phyloP scores from a whole-genome alignment of 768 basidiomycete genomes.

The Pleurotus tuber-regium region DNA sequence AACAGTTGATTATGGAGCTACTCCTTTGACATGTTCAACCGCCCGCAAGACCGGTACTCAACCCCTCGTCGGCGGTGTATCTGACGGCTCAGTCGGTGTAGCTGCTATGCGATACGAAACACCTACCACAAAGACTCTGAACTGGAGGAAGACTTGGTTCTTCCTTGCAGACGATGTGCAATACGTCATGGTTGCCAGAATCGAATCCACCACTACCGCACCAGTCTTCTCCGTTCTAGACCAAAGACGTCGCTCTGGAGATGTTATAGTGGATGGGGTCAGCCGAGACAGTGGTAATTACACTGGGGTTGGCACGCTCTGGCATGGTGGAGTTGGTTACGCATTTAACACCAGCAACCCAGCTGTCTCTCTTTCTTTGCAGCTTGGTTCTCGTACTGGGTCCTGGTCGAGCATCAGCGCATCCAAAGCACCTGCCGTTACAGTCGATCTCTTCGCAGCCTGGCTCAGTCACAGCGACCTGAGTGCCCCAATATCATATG shows the following conservation, averaged over 20 bases:
- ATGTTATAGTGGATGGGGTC: conserved; percentile 18
- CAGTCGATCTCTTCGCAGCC: conserved; percentile 35
- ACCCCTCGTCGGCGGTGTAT: conserved; percentile 32
- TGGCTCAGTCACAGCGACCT: conserved; percentile 32
- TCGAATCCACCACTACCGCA: conserved; percentile 17
- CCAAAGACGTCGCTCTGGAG: conserved; percentile 23
- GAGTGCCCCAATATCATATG: conserved; percentile 31
- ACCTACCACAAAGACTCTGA: conserved; percentile 25
- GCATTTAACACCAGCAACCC: conserved; percentile 26
- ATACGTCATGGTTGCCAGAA: conserved; percentile 28
- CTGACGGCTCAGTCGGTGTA: conserved; percentile 30
- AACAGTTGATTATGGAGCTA: conserved; percentile 30
- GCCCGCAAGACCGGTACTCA: conserved; percentile 20
- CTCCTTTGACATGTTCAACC: conserved; percentile 23
- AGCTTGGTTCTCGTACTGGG: conserved; percentile 25
- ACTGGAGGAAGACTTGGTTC: conserved; percentile 36
- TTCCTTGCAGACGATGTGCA: conserved; percentile 31
- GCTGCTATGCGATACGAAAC: conserved; percentile 34
- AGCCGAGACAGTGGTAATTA: conserved; percentile 17
- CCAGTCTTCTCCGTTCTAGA: conserved; percentile 34
- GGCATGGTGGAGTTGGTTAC: conserved; percentile 33
- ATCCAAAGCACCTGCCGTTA: conserved; percentile 23
- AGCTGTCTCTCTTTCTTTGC: conserved; percentile 23
- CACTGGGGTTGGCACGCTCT: conserved; percentile 26
- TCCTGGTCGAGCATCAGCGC: conserved; percentile 32